Conservation (phyloP, 2,329 filamentous ascomycete genomes). For the Exophiala mesophila region DNA sequence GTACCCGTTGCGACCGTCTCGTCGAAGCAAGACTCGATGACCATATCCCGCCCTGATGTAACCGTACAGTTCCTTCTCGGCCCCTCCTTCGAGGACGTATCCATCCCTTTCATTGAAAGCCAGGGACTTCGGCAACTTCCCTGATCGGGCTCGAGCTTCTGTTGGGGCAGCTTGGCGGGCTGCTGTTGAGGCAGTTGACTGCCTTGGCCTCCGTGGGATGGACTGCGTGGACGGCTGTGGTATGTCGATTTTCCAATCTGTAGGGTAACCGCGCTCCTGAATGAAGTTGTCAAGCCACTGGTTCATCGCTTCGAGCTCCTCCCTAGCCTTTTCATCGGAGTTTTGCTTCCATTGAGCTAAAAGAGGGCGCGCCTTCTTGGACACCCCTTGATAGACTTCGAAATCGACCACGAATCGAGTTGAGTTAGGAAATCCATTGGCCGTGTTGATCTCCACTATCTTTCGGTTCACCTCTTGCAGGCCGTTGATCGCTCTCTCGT, state of each 20-base stretch:
- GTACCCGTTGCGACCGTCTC: conserved; percentile 5
- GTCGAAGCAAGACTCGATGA: conserved; percentile 10
- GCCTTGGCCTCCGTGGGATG: not conserved
- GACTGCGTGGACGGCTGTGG: not conserved
- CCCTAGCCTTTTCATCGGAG: conserved; percentile 6
- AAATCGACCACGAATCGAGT: conserved; percentile 7
- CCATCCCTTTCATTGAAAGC: conserved; percentile 7
- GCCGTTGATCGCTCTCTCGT: conserved; percentile 6
- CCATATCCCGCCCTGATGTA: conserved; percentile 4
- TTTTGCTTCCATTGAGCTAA: conserved; percentile 3
- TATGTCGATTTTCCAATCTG: conserved; percentile 5
- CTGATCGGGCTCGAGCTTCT: conserved; percentile 2
- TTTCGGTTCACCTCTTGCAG: conserved; percentile 7
- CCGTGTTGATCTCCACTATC: conserved; percentile 8
- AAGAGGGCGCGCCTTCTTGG: conserved; percentile 4
- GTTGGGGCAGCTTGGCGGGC: not conserved
- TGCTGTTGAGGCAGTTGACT: conserved; percentile 3
- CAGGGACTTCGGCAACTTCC: conserved; percentile 6
- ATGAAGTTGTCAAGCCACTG: conserved; percentile 6
- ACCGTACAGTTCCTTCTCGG: conserved; percentile 9
- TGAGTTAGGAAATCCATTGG: conserved; percentile 5
- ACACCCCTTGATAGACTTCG: conserved; percentile 2
- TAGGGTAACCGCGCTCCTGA: conserved; percentile 5
- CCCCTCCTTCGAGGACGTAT: conserved; percentile 9
- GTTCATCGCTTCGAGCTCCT: conserved; percentile 8